Evolutionary conservation across 352 stramenopile species (phyloP).

Genomic region (Globisporangium carolinianum): DNA sequence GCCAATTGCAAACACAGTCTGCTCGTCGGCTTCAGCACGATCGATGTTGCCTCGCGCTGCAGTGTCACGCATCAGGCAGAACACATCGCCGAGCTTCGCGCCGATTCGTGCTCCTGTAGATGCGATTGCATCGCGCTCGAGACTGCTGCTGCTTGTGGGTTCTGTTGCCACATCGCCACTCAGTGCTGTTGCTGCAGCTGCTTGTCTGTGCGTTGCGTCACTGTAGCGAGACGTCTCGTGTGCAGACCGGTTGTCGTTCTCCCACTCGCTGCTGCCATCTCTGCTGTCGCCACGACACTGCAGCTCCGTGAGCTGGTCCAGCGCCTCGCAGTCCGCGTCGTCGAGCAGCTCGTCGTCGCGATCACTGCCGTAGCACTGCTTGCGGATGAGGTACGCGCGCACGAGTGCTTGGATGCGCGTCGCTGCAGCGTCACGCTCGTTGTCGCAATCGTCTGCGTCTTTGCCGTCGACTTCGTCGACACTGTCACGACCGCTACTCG

Average conservation of each 20-base stretch:
- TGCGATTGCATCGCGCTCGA: background rate
- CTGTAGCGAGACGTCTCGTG: too few relatives aligned
- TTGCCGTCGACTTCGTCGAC: background rate
- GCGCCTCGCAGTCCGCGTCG: constrained; percentile 2
- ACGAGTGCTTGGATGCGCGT: constrained; percentile 10
- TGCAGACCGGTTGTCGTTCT: background rate
- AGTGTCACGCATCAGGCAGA: background rate
- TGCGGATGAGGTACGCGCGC: constrained; percentile 12
- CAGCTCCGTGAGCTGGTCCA: constrained; percentile 6
- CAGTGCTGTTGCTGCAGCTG: background rate
- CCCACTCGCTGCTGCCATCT: background rate
- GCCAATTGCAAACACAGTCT: background rate
- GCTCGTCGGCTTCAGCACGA: background rate
- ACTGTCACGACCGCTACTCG: background rate
- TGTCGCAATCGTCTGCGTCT: background rate
- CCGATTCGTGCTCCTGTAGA: background rate
- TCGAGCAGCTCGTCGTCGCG: background rate
- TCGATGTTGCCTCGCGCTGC: background rate
- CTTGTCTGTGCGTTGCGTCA: too few relatives aligned
- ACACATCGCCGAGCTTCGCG: background rate
- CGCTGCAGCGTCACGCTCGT: background rate
- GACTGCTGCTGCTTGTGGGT: background rate
- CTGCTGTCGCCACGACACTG: background rate
- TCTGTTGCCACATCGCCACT: background rate
- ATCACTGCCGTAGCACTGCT: constrained; percentile 8